phyloP scores from a whole-genome alignment of 192 early-diverging fungal genomes.

The Coemansia sp. region DNA sequence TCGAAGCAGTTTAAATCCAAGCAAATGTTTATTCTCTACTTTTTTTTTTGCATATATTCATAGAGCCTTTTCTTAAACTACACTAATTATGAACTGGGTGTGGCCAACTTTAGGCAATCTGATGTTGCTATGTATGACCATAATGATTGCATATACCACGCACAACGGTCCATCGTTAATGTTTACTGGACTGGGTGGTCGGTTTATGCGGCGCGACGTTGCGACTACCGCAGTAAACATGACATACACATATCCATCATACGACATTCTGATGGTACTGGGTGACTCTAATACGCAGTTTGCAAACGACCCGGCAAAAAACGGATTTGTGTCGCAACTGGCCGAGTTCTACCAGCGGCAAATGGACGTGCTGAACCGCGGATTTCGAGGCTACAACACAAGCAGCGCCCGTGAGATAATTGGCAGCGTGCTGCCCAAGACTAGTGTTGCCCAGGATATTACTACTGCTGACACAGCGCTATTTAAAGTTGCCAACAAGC shows the following conservation, averaged over 20 bases:
- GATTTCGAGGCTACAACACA: slow-evolving; percentile 79
- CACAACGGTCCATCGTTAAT: background rate
- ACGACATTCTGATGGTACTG: slow-evolving; percentile 35
- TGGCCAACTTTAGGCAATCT: background rate
- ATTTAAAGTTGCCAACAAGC: background rate
- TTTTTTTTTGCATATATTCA: background rate
- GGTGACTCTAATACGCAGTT: slow-evolving; percentile 46
- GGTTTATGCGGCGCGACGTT: background rate
- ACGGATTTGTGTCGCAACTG: slow-evolving; percentile 57
- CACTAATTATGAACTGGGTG: background rate
- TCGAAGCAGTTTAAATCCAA: background rate
- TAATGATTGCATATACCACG: background rate
- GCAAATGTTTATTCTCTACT: background rate
- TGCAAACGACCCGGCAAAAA: slow-evolving; percentile 24
- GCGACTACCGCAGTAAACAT: background rate
- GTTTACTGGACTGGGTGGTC: background rate
- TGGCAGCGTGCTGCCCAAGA: slow-evolving; percentile 55
- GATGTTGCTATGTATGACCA: background rate
- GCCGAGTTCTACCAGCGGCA: slow-evolving; percentile 63
- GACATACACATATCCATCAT: slow-evolving; percentile 14
- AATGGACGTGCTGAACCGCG: slow-evolving; percentile 76
- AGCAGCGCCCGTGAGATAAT: slow-evolving; percentile 59
- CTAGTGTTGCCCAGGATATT: background rate
- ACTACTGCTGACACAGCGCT: background rate
- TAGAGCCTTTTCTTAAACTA: background rate